phyloP scores from a whole-genome alignment of 345 rosid species.

The Streptanthus diversifolius region DNA sequence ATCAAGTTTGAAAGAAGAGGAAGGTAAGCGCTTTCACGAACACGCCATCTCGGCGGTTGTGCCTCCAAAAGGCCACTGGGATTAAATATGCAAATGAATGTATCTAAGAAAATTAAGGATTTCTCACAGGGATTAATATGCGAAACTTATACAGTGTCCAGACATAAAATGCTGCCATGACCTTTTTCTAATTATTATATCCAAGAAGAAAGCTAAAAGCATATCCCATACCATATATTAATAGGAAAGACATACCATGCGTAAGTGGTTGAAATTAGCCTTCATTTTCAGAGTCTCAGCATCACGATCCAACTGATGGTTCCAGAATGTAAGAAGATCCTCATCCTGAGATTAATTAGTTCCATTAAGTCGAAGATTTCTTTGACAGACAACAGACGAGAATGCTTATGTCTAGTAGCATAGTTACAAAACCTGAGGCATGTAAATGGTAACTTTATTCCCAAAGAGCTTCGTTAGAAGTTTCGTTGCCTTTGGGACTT shows the following conservation, averaged over 20 bases:
- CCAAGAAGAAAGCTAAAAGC: constrained; percentile 3
- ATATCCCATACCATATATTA: not conserved
- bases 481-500: constrained; percentile 66
- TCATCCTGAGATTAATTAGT: constrained; percentile 58
- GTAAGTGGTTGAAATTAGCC: constrained; percentile 65
- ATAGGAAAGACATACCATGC: constrained; percentile 47
- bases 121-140: not conserved
- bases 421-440: constrained; percentile 73
- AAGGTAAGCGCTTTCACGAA: not conserved
- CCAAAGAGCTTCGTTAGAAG: constrained; percentile 74
- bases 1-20: not conserved
- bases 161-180: not conserved
- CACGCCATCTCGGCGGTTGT: not conserved
- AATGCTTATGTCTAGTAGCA: not conserved
- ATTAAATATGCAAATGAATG: not conserved
- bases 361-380: constrained; percentile 8
- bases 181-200: not conserved
- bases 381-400: constrained; percentile 11
- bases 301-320: constrained; percentile 76
- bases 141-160: not conserved
- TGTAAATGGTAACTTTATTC: constrained; percentile 78
- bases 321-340: constrained; percentile 66
- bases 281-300: constrained; percentile 75
- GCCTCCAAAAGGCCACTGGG: not conserved
- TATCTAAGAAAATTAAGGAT: not conserved